These are phyloP conservation scores for Sisymbrium altissimum DNA, from an alignment of 345 rosid genomes.

Conservation along the genomic window DNA sequence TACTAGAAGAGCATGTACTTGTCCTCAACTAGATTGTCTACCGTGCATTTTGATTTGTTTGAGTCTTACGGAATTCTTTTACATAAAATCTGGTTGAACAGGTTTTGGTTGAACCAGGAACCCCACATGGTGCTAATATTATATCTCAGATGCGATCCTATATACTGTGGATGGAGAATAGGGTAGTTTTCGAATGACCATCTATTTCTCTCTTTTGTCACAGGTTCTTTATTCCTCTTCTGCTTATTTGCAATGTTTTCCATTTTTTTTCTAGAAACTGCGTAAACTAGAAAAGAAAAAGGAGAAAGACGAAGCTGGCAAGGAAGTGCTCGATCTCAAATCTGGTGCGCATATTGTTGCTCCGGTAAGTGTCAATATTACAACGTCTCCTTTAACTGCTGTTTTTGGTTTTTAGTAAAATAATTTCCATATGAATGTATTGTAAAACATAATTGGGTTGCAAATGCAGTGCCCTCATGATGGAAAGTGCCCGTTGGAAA, in stretches of 20 bases:
- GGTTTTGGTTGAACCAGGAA: conserved; percentile 93
- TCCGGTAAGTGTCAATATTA: conserved; percentile 60
- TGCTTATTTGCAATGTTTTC: conserved; percentile 2
- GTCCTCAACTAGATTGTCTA: background rate
- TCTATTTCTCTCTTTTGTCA: background rate
- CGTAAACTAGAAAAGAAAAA: conserved; percentile 46
- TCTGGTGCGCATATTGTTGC: conserved; percentile 81
- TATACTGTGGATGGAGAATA: conserved; percentile 93
- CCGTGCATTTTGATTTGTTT: background rate
- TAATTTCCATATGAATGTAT: background rate
- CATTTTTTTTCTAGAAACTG: conserved; percentile 47
- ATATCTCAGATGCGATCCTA: conserved; percentile 95
- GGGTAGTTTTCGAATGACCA: conserved; percentile 44
- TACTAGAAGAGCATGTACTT: background rate
- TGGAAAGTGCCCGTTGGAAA: conserved; percentile 79
- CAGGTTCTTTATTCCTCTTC: background rate
- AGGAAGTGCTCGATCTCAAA: conserved; percentile 57
- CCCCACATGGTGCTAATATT: conserved; percentile 88
- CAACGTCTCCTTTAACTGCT: background rate
- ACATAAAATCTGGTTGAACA: conserved; percentile 33
- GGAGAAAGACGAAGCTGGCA: conserved; percentile 35
- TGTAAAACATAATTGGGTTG: conserved; percentile 10
- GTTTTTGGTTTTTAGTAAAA: background rate
- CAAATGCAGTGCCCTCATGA: conserved; percentile 87
- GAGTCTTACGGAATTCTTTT: background rate